These are phyloP conservation scores for Penicillium arizonense DNA, from an alignment of 495 filamentous ascomycete species.

Conservation along the genomic window DNA sequence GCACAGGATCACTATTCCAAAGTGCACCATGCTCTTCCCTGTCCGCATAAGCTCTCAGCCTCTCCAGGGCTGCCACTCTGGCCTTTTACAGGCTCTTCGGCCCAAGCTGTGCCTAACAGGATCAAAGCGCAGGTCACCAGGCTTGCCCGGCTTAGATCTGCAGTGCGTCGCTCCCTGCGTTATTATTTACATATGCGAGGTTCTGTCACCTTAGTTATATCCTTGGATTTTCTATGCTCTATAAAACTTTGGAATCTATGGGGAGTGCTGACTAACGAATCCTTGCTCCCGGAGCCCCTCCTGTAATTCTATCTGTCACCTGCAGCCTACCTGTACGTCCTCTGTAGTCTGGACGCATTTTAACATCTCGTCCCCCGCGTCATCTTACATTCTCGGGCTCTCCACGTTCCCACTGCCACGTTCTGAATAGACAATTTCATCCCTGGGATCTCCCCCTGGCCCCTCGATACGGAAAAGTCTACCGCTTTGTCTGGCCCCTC, in stretches of 20 bases:
- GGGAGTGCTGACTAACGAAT: neutral
- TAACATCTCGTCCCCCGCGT: too few species aligned
- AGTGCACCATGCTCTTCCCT: slow-evolving; percentile 6
- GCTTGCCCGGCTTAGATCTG: slow-evolving; percentile 16
- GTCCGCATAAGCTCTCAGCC: neutral
- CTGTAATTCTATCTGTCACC: too few species aligned
- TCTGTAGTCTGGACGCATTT: too few species aligned
- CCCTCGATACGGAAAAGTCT: neutral
- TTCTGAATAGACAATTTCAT: neutral
- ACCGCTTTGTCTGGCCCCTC: neutral
- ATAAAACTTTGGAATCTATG: too few species aligned
- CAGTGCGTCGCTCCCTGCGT: slow-evolving; percentile 18
- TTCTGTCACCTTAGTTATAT: neutral
- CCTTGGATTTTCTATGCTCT: too few species aligned
- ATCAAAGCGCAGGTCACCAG: slow-evolving; percentile 23
- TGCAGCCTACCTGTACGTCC: too few species aligned
- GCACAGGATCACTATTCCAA: too few species aligned
- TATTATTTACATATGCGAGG: slow-evolving; percentile 11
- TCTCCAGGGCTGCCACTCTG: neutral
- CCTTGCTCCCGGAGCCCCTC: too few species aligned
- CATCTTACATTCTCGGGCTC: too few species aligned
- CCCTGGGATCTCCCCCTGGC: neutral
- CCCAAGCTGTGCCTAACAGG: slow-evolving; percentile 17
- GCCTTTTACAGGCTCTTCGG: slow-evolving; percentile 1
- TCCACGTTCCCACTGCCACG: slow-evolving; percentile 4